Evolutionary conservation across 2,329 filamentous ascomycete species (phyloP), one percentile per base, ranked within the genome.

Genomic region (Ascocoryne sarcoides): DNA sequence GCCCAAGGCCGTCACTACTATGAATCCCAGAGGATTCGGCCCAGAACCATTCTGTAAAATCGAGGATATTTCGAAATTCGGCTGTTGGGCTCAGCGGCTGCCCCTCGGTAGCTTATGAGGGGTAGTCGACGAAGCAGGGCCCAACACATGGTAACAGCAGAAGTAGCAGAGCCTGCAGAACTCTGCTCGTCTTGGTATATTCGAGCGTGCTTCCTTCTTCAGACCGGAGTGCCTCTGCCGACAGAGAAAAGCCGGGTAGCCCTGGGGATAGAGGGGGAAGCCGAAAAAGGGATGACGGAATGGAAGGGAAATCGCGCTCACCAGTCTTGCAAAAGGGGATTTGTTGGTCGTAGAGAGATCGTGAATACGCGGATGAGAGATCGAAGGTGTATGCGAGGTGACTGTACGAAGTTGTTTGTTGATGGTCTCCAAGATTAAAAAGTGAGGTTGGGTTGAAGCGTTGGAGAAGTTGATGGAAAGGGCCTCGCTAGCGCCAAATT

Each of bases 241-340:
- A n/a, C n/a, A n/a, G n/a, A n/a, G n/a, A n/a, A n/a, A n/a, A n/a
- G n/a, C n/a, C n/a, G n/a, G n/a, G n/a, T n/a, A n/a, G n/a, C n/a
- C n/a, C n/a, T n/a, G 36, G n/a, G 32, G 43, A 37, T 42, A 39
- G 12, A 21, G 41, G 38, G 35, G 23, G 36, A 44, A 33, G n/a
- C 15, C 35, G 40, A 42, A 36, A 42, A 49, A 36, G 43, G 42
- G 44, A 56, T 57, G 53, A 58, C 52, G 55, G 48, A 53, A 54
- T 52, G 42, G 42, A 47, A 50, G 45, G 36, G 40, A 39, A 35
- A 32, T 36, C 30, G 40, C 40, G 32, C 55, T 58, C 42, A 58
- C 55, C 54, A 45, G 44, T 40, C 17, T 40, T 45, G 42, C 40
- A 40, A 37, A 32, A 26, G 39, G 42, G 39, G 34, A 26, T 46